Base-by-base conservation (phyloP, 2,329 filamentous ascomycete species). In the Curvularia hawaiiensis region DNA sequence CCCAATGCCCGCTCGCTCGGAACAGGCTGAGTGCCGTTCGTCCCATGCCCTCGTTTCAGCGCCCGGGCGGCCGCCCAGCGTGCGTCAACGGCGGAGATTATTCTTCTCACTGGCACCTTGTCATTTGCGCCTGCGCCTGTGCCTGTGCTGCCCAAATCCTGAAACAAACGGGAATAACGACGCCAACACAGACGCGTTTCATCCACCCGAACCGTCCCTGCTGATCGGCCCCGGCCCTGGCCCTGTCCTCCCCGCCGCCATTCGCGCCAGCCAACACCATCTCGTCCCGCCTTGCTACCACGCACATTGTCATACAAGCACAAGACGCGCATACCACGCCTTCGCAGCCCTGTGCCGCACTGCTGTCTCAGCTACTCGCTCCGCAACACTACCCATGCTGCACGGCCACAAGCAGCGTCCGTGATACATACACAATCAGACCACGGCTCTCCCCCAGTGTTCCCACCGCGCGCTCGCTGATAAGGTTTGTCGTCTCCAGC, bases 131-230 rank as follows among this genome's bases (percentile, higher is more conserved):
- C 26, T 28, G 26, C 4, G 26, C 26, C 26, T 28, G 26, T 28
- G 22, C 31, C 30, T 43, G 14, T n/a, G 33, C 33, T 16, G 59
- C 64, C 55, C 54, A 57, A 35, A 56, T 54, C 51, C 54, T 67
- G 61, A 63, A 58, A 66, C 63, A 58, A 62, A 60, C 64, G 57
- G 61, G 63, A 60, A 61, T 62, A 63, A 56, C 54, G 41, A 60
- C 46, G 52, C 26, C 57, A 43, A 55, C 61, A 63, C 60, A 54
- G 52, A 63, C 59, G 16, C 51, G 63, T 68, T 67, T 68, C 64
- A 68, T 62, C 59, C 40, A 61, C 59, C 61, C 64, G 62, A 62
- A 58, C 55, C 53, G 52, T 57, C 58, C 62, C 59, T 58, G 56
- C 59, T 63, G 55, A 60, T 62, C 54, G 50, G 55, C 33, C 59